Percentiles rank a stretch among this genome's conserved stretches.
phyloP scores from a whole-genome alignment of 257 asterid genomes.

The Verbena officinalis region DNA sequence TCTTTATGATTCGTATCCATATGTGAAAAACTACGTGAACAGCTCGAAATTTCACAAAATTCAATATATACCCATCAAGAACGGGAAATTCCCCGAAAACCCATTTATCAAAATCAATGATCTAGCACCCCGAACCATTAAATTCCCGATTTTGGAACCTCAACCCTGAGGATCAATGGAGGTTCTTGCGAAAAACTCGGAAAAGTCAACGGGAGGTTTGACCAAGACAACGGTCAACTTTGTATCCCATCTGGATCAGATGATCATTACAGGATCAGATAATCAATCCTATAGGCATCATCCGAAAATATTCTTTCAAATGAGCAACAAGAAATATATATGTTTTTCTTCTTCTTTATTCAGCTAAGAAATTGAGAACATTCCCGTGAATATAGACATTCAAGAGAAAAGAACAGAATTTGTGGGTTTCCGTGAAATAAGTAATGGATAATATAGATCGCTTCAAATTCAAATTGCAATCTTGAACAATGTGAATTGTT shows the following conservation, averaged over 20 bases:
- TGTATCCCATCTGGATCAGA: slow-evolving; percentile 2
- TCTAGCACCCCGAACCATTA: slow-evolving; percentile 14
- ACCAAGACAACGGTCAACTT: slow-evolving; percentile 29
- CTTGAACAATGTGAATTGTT: slow-evolving; percentile 10
- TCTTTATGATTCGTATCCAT: slow-evolving; percentile 59
- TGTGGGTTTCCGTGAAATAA: not conserved
- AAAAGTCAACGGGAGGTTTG: slow-evolving; percentile 46
- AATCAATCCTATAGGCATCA: slow-evolving; percentile 7
- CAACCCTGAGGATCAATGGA: slow-evolving; percentile 22
- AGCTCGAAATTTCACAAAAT: slow-evolving; percentile 14
- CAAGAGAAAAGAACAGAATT: not conserved
- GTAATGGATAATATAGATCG: not conserved
- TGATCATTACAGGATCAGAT: not conserved
- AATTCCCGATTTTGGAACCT: slow-evolving; percentile 31
- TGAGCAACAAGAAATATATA: slow-evolving; percentile 5
- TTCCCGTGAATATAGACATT: not conserved
- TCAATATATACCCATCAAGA: slow-evolving; percentile 28
- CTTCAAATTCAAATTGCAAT: slow-evolving; percentile 19
- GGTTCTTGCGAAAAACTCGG: slow-evolving; percentile 20
- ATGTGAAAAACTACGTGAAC: slow-evolving; percentile 8
- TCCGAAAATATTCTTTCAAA: slow-evolving; percentile 6
- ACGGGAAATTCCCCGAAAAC: slow-evolving; percentile 18
- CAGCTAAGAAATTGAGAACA: not conserved
- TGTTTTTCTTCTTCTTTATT: not conserved
- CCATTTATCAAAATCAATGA: slow-evolving; percentile 31